phyloP scores from a whole-genome alignment of 1,284 basidiomycete species.

The Fomitopsis betulina region DNA sequence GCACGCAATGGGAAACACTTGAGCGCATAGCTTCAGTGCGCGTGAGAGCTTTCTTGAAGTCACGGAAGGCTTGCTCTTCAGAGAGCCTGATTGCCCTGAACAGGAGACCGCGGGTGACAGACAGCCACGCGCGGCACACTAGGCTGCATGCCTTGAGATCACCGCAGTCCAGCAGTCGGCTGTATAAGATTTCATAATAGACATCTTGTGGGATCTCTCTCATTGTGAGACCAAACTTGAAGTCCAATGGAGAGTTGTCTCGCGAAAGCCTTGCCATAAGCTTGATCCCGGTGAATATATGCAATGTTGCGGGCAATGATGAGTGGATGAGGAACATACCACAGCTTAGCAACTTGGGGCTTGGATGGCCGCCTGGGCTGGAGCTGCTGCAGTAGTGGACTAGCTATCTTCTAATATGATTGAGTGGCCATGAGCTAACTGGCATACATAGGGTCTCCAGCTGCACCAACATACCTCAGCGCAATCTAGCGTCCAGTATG shows the following conservation, averaged over 20 bases:
- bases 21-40: not conserved
- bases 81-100: not conserved
- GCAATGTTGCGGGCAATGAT: too few relatives aligned
- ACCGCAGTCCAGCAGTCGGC: not conserved
- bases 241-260: not conserved
- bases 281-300: too few relatives aligned
- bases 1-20: not conserved
- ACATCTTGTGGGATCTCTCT: not conserved
- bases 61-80: not conserved
- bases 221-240: not conserved
- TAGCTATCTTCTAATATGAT: too few relatives aligned
- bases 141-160: not conserved
- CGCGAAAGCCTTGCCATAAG: too few relatives aligned
- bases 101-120: not conserved
- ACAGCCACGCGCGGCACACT: not conserved
- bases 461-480: too few relatives aligned
- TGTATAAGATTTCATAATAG: not conserved
- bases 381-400: too few relatives aligned
- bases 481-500: too few relatives aligned
- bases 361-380: too few relatives aligned
- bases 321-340: too few relatives aligned
- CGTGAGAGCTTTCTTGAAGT: not conserved
- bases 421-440: too few relatives aligned
- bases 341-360: too few relatives aligned
- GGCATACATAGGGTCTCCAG: too few relatives aligned